These are phyloP conservation scores for Paxillus rubicundulus DNA, from an alignment of 768 basidiomycete species.

Conservation along the genomic window DNA sequence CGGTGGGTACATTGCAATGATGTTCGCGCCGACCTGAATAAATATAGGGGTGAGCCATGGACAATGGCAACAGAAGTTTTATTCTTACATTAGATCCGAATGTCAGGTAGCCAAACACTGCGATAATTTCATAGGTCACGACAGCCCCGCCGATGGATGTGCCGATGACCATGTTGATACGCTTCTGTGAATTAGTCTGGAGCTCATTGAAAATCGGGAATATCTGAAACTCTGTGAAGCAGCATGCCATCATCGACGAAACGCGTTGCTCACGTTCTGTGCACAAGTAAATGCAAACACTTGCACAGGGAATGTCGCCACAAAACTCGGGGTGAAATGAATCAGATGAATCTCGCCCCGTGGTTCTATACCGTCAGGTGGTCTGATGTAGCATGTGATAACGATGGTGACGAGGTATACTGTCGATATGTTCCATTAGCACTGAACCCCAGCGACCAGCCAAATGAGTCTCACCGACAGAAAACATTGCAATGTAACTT, in stretches of 20 bases:
- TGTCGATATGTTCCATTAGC: slow-evolving; percentile 27
- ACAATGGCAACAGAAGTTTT: not conserved
- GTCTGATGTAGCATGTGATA: slow-evolving; percentile 74
- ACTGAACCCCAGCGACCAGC: not conserved
- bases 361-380: slow-evolving; percentile 58
- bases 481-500: slow-evolving; percentile 87
- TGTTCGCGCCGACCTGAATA: slow-evolving; percentile 78
- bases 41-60: slow-evolving; percentile 1
- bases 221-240: slow-evolving; percentile 46
- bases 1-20: slow-evolving; percentile 91
- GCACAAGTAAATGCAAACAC: slow-evolving; percentile 91
- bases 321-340: slow-evolving; percentile 72
- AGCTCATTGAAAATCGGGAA: slow-evolving; percentile 96
- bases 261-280: slow-evolving; percentile 67
- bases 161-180: slow-evolving; percentile 87
- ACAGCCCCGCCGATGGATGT: slow-evolving; percentile 84
- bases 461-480: slow-evolving; percentile 60
- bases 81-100: slow-evolving; percentile 77
- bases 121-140: slow-evolving; percentile 84
- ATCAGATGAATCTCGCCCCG: slow-evolving; percentile 69
- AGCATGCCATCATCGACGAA: slow-evolving; percentile 1
- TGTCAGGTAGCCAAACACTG: slow-evolving; percentile 86
- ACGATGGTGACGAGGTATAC: slow-evolving; percentile 81
- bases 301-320: slow-evolving; percentile 89
- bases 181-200: slow-evolving; percentile 68